A percentile compares a stretch with the other conserved stretches of the same genome.
phyloP scores from a whole-genome alignment of 306 rosid species.

The Glycyrrhiza uralensis region DNA sequence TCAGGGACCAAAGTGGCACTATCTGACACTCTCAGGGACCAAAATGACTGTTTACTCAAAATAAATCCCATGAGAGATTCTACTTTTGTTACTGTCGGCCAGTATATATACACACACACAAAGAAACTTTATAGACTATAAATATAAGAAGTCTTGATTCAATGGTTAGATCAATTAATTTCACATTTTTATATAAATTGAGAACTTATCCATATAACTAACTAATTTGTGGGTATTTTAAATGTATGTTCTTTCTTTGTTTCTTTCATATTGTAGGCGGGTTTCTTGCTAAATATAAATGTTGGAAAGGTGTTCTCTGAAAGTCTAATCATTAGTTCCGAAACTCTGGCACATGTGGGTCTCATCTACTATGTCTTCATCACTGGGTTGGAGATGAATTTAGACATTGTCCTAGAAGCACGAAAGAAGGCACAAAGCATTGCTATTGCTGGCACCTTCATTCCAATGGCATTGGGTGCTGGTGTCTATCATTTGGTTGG shows the following conservation, averaged over 20 bases:
- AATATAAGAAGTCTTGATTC: no score
- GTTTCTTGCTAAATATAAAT: neutral
- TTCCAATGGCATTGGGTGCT: constrained; percentile 36
- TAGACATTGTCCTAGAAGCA: constrained; percentile 1
- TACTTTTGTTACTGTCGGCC: no score
- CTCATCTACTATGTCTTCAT: constrained; percentile 32
- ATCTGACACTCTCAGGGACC: no score
- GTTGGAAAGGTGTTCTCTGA: neutral
- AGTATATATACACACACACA: no score
- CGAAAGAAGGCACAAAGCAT: constrained; percentile 24
- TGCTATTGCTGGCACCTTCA: constrained; percentile 19
- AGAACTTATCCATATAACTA: neutral
- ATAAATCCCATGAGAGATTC: no score
- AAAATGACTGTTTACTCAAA: no score
- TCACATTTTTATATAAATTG: no score
- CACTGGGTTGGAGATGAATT: constrained; percentile 42
- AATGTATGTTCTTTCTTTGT: neutral
- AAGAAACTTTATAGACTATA: no score
- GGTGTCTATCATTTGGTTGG: neutral
- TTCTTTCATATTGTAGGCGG: constrained; percentile 17
- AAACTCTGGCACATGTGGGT: constrained; percentile 29
- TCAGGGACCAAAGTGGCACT: no score
- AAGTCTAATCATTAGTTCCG: neutral
- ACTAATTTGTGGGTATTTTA: neutral
- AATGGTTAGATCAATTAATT: no score